Conservation (phyloP, 202 grass and related monocot species). For the Bolboschoenoplectus hybrid region DNA sequence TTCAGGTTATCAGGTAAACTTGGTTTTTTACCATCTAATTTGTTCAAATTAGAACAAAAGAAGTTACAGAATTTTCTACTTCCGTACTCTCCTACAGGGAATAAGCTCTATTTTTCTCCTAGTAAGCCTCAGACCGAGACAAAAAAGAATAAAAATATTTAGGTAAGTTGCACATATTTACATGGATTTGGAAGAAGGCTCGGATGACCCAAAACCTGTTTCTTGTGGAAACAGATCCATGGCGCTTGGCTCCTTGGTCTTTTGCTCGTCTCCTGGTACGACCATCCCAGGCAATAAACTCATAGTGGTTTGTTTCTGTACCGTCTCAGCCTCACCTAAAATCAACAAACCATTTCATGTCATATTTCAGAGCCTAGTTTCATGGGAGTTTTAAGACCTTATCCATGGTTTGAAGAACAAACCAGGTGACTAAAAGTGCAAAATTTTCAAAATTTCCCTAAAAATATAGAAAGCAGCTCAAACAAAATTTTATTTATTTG, state of each 20-base stretch:
- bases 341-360: conserved; percentile 26
- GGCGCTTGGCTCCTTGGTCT: conserved; percentile 35
- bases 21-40: background rate
- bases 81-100: background rate
- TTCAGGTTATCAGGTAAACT: background rate
- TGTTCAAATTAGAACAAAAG: background rate
- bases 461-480: background rate
- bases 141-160: conserved; percentile 5
- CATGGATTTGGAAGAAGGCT: conserved; percentile 30
- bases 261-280: conserved; percentile 44
- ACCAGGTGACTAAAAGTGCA: background rate
- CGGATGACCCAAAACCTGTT: conserved; percentile 48
- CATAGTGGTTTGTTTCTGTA: conserved; percentile 47
- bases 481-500: background rate
- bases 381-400: background rate
- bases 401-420: background rate
- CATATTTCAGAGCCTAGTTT: background rate
- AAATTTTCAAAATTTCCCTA: background rate
- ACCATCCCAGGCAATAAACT: conserved; percentile 45
- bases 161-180: conserved; percentile 2
- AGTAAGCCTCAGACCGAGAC: background rate
- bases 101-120: background rate
- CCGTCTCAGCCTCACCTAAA: conserved; percentile 52
- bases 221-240: conserved; percentile 88
- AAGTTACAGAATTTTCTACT: background rate